phyloP scores from a whole-genome alignment of 163 green algal species.

The Chloroidium sp. region DNA sequence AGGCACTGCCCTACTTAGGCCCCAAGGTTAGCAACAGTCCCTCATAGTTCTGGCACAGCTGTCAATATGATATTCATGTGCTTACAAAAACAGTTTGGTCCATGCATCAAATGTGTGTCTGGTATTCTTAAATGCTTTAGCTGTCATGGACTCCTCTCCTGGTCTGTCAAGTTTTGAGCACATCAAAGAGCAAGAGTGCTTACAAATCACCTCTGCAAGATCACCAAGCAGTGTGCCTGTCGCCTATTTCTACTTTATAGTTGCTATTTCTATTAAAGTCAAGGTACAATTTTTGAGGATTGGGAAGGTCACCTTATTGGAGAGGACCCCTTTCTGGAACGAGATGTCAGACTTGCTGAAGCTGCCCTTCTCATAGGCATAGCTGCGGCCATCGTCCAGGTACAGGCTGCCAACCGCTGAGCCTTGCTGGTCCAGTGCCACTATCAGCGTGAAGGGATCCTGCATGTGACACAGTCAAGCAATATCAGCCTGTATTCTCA shows the following conservation, averaged over 20 bases:
- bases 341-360: slow-evolving; percentile 45
- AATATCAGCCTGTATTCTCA: too few species aligned
- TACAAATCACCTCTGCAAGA: background rate
- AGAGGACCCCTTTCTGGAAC: slow-evolving; percentile 14
- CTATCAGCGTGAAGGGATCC: slow-evolving; percentile 80
- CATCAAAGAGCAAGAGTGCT: background rate
- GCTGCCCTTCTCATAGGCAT: slow-evolving; percentile 56
- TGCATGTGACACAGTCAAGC: background rate
- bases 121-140: too few species aligned
- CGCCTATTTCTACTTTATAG: too few species aligned
- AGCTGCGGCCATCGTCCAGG: slow-evolving; percentile 78
- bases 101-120: too few species aligned
- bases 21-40: background rate
- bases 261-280: too few species aligned
- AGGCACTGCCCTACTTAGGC: background rate
- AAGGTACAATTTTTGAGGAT: background rate
- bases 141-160: background rate
- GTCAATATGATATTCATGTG: background rate
- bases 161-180: background rate
- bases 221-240: too few species aligned
- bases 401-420: slow-evolving; percentile 64
- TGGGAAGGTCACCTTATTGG: background rate
- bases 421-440: slow-evolving; percentile 58
- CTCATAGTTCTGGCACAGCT: background rate
- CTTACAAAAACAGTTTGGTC: background rate